Percentiles rank a stretch among this genome's conserved stretches.
These are phyloP conservation scores for Boletus eberwhitei DNA, from an alignment of 768 basidiomycete species.

Conservation along the genomic window DNA sequence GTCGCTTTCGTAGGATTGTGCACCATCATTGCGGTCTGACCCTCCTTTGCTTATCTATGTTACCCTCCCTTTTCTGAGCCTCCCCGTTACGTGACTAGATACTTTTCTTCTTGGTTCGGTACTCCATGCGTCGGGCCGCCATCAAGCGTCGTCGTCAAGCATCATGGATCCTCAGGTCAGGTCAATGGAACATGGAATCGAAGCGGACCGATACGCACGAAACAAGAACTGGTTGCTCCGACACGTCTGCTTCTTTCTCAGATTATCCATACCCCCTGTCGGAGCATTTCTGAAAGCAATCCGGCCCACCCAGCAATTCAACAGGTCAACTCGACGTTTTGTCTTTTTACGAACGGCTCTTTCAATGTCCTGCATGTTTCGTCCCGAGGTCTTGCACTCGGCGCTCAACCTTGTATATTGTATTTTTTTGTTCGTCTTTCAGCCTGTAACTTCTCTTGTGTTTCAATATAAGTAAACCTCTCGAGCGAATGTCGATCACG, in stretches of 20 bases:
- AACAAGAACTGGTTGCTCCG: conserved; percentile 8
- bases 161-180: conserved; percentile 23
- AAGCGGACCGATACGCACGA: conserved; percentile 10
- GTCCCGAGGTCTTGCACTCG: background rate
- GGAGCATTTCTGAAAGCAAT: conserved; percentile 8
- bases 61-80: background rate
- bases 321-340: background rate
- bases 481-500: background rate
- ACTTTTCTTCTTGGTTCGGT: conserved; percentile 14
- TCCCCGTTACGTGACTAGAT: background rate
- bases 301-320: background rate
- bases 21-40: conserved; percentile 10
- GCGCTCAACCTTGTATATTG: background rate
- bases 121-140: conserved; percentile 12
- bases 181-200: conserved; percentile 19
- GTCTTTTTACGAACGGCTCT: background rate
- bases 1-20: conserved; percentile 1
- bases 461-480: background rate
- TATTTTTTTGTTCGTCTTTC: background rate
- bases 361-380: background rate
- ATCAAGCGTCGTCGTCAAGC: conserved; percentile 24
- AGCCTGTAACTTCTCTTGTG: background rate
- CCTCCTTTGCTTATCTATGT: background rate
- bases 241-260: conserved; percentile 15
- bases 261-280: conserved; percentile 17